Conservation (phyloP, 2,329 filamentous ascomycete genomes). For the Claviceps digitariae region DNA sequence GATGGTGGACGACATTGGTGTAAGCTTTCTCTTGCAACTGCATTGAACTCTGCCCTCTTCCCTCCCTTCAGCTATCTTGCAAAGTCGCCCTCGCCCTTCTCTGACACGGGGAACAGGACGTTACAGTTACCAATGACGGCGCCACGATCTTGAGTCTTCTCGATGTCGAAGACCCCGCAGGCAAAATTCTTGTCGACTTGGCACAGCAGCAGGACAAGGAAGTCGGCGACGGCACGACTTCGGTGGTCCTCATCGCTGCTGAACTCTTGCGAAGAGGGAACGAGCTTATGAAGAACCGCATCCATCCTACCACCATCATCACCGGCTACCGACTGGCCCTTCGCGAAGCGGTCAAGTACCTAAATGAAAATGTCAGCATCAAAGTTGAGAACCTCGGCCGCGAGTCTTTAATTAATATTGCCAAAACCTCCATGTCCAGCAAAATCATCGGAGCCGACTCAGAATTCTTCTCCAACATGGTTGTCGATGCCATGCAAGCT, state of each 20-base stretch:
- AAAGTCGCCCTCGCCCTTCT: background rate
- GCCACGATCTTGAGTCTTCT: conserved; percentile 91
- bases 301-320: conserved; percentile 98
- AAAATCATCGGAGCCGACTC: conserved; percentile 96
- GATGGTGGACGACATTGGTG: conserved; percentile 99
- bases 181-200: conserved; percentile 95
- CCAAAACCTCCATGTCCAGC: conserved; percentile 98
- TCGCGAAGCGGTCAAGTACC: conserved; percentile 93
- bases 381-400: conserved; percentile 86
- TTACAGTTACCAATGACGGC: conserved; percentile 97
- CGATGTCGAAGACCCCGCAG: conserved; percentile 94
- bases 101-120: conserved; percentile 49
- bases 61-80: background rate
- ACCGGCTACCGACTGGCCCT: conserved; percentile 93
- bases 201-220: conserved; percentile 99
- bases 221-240: conserved; percentile 95
- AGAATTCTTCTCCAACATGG: conserved; percentile 95
- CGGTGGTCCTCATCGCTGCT: conserved; percentile 91
- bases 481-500: conserved; percentile 87
- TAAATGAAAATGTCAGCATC: conserved; percentile 95
- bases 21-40: conserved; percentile 28
- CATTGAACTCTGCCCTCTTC: background rate
- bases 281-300: conserved; percentile 98
- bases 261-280: conserved; percentile 89
- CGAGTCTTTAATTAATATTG: conserved; percentile 86